Base-by-base conservation (phyloP, 768 basidiomycete species). In the Pisolithus marmoratus region DNA sequence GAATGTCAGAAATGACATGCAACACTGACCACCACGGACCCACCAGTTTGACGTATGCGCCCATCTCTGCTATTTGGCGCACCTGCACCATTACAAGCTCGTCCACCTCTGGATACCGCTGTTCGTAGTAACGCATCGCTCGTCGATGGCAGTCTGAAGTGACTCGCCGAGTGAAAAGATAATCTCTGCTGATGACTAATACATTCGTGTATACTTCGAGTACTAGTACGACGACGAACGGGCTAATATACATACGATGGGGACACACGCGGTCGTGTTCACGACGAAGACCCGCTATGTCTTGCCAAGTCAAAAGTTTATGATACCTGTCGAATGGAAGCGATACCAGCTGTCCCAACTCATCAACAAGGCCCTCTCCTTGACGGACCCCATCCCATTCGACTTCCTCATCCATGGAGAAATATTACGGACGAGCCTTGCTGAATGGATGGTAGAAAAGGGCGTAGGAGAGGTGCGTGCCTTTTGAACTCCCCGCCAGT, bases 1-100 rank as follows among this genome's bases (percentile, higher is more conserved):
- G 38, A 38, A 41, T 7, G n/a, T 15, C 38, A 24, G 15, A 37
- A 36, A 40, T 17, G 36, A 43, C 53, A 8, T 20, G 45, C 20
- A 23, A 41, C 36, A 14, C 20, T 11, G 31, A 20, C 19, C 45
- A 43, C 15, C 31, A 14, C 1, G 20, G 20, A 74, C 88, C 60
- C 58, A 95, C 94, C 60, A 99, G 78, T 66, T 97, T 97, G 57
- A 99, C 96, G 68, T 99, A 98, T 42, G 96, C 96, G 45, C 96
- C 96, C 95, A 98, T 99, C 71, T 99, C 95, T 48, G 94, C 92
- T 62, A 99, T 99, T 74, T 96, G 93, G 69, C 91, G 90, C 57
- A 99, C 96, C 67, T 98, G 94, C 12, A 99, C 96, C 95, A 98
- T 97, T 71, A 98, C 96, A 48, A 98, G 85, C 69, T 96, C 91